Conservation (phyloP, 495 filamentous ascomycete genomes). For the Aspergillus kassunensis region DNA sequence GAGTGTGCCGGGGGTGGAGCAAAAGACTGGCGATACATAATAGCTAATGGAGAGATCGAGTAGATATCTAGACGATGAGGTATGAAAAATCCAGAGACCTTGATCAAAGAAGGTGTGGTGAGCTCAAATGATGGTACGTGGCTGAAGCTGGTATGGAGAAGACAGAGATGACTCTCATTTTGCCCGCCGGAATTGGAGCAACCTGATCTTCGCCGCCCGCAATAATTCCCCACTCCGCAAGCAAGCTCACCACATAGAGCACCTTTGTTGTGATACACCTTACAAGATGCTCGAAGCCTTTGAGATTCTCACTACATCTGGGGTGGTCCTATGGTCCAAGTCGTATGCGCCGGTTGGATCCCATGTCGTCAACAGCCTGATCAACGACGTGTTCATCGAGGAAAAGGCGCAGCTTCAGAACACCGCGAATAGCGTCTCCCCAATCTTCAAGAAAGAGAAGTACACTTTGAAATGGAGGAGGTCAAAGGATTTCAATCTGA, state of each 20-base stretch:
- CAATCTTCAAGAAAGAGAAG: slow-evolving; percentile 82
- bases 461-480: slow-evolving; percentile 94
- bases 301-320: slow-evolving; percentile 92
- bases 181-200: slow-evolving; percentile 1
- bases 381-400: slow-evolving; percentile 95
- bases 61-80: background rate
- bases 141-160: slow-evolving; percentile 26
- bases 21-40: slow-evolving; percentile 81
- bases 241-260: slow-evolving; percentile 6
- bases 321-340: slow-evolving; percentile 94
- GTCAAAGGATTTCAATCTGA: slow-evolving; percentile 85
- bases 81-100: background rate
- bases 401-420: slow-evolving; percentile 67
- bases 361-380: slow-evolving; percentile 87
- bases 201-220: slow-evolving; percentile 31
- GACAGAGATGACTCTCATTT: background rate
- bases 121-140: slow-evolving; percentile 27
- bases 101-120: background rate
- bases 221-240: slow-evolving; percentile 31
- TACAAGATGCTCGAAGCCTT: slow-evolving; percentile 83
- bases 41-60: slow-evolving; percentile 11
- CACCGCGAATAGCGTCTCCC: slow-evolving; percentile 29
- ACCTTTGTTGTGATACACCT: background rate
- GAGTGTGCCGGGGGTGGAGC: slow-evolving; percentile 74
- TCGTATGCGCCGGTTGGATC: slow-evolving; percentile 75